phyloP scores from a whole-genome alignment of 768 basidiomycete species.

The Suillus fuscotomentosus region DNA sequence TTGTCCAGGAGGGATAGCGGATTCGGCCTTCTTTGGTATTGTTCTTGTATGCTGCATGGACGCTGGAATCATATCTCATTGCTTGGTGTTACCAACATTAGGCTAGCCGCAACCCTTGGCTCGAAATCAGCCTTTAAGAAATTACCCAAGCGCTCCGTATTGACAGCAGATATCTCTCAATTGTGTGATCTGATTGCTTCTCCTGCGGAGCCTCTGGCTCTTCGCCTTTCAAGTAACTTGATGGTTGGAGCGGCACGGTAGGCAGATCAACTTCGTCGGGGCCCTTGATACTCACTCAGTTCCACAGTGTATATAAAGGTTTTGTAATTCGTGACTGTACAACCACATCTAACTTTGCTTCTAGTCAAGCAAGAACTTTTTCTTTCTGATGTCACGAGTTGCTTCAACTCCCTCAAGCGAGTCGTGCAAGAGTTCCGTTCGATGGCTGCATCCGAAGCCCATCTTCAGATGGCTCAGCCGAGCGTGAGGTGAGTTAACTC shows the following conservation, averaged over 20 bases:
- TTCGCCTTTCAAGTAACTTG: conserved; percentile 84
- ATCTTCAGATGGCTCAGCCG: conserved; percentile 72
- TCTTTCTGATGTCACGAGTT: conserved; percentile 73
- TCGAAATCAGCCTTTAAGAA: conserved; percentile 85
- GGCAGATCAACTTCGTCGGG: conserved; percentile 16
- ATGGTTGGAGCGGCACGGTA: conserved; percentile 90
- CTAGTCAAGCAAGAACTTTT: conserved; percentile 86
- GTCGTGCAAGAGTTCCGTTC: conserved; percentile 66
- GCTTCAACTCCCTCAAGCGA: conserved; percentile 77
- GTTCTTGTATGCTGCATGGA: not conserved
- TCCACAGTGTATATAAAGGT: conserved; percentile 50
- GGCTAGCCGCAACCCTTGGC: conserved; percentile 90
- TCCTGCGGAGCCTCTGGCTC: conserved; percentile 83
- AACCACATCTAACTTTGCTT: conserved; percentile 4
- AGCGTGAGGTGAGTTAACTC: conserved; percentile 50
- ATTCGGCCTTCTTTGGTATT: conserved; percentile 84
- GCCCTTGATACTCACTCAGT: conserved; percentile 3
- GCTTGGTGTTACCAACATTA: conserved; percentile 26
- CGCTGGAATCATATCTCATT: not conserved
- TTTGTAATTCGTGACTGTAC: not conserved
- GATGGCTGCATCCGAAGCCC: conserved; percentile 41
- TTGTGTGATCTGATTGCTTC: conserved; percentile 79
- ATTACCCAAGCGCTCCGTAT: conserved; percentile 78
- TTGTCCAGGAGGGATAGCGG: conserved; percentile 82
- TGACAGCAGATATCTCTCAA: conserved; percentile 79